These are phyloP conservation scores for Trichoderma harzianum DNA, from an alignment of 2,329 filamentous ascomycete genomes.

Conservation along the genomic window DNA sequence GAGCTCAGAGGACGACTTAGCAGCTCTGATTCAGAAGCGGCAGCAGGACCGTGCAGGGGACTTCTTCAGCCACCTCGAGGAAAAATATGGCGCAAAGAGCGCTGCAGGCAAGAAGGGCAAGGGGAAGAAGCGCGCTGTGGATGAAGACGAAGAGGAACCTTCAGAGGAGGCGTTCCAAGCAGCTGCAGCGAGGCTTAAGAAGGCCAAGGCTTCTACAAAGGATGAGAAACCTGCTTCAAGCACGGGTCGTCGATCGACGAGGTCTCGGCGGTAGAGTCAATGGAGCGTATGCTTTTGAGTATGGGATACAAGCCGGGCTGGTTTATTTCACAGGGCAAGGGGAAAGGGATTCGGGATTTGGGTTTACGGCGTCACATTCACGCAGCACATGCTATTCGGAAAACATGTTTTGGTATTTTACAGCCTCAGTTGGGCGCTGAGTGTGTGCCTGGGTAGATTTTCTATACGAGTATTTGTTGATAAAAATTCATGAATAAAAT, in stretches of 20 bases:
- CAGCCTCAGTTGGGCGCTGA: background rate
- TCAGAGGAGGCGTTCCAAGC: constrained; percentile 60
- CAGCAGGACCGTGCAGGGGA: constrained; percentile 59
- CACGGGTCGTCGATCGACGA: constrained; percentile 7
- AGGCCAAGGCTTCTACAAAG: constrained; percentile 23
- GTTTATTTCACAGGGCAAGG: background rate
- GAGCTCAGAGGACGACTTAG: constrained; percentile 54
- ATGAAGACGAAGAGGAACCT: constrained; percentile 57
- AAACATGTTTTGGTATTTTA: background rate
- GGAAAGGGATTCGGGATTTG: background rate
- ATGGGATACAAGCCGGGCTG: background rate
- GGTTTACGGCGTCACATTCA: constrained; percentile 3
- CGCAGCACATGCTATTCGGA: background rate
- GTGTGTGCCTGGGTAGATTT: background rate
- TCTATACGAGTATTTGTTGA: background rate
- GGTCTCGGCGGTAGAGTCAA: constrained; percentile 7
- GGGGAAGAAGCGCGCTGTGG: constrained; percentile 51
- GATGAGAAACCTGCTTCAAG: background rate
- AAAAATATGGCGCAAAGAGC: constrained; percentile 62
- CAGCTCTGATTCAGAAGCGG: constrained; percentile 70
- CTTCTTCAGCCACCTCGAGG: constrained; percentile 72
- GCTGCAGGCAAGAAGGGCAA: constrained; percentile 50
- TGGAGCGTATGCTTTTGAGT: background rate
- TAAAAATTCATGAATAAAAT: background rate
- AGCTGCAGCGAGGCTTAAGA: constrained; percentile 47